A percentile compares a stretch with the other conserved stretches of the same genome.
Evolutionary conservation across 805 yeast species (phyloP).

Genomic region (Kodamaea restingae): DNA sequence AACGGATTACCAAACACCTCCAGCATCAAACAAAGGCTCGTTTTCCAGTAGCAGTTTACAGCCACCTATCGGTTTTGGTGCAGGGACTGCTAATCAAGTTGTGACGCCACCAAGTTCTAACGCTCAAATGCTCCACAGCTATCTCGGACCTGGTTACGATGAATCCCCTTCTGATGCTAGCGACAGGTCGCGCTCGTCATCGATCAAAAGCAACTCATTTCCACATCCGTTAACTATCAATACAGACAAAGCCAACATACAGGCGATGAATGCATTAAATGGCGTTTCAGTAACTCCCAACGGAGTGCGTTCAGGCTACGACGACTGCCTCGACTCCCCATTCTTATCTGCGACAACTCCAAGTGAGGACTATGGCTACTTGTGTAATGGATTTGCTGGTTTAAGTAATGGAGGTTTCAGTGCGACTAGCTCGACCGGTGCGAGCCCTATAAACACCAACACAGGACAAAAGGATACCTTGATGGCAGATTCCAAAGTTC

Average conservation of each 20-base stretch:
- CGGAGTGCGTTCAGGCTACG: constrained; percentile 4
- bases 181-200: constrained; percentile 16
- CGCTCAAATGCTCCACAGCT: constrained; percentile 8
- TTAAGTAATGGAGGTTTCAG: constrained; percentile 10
- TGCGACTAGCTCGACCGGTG: constrained; percentile 9
- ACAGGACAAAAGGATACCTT: constrained; percentile 11
- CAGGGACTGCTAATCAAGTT: constrained; percentile 1
- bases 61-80: constrained; percentile 8
- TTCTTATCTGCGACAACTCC: constrained; percentile 38
- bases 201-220: constrained; percentile 21
- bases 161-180: constrained; percentile 23
- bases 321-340: constrained; percentile 33
- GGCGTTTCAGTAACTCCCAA: constrained; percentile 12
- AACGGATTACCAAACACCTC: constrained; percentile 42
- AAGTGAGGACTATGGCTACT: constrained; percentile 33
- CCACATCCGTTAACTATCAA: constrained; percentile 37
- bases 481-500: constrained; percentile 16
- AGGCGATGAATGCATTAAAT: constrained; percentile 21
- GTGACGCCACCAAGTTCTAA: constrained; percentile 12
- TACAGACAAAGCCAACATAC: constrained; percentile 30
- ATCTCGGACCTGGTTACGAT: constrained; percentile 17
- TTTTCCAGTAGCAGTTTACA: constrained; percentile 13
- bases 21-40: constrained; percentile 31
- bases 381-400: constrained; percentile 16
- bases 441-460: constrained; percentile 14